Conservation (phyloP, 140 eudicot genomes). For the Oenanthe javanica region DNA sequence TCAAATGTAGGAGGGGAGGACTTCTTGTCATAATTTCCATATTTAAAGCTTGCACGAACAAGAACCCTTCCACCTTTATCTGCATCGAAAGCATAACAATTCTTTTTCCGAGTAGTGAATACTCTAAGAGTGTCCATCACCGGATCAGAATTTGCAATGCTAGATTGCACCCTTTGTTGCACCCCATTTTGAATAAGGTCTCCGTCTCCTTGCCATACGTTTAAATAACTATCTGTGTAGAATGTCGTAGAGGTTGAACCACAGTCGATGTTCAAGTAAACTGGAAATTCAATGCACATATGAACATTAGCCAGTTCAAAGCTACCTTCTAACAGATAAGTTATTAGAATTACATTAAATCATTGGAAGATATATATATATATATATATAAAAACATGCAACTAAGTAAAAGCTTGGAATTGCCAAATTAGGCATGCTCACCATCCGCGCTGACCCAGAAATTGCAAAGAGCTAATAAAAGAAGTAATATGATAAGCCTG, state of each 20-base stretch:
- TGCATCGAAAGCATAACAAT: background rate
- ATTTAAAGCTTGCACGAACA: constrained; percentile 1
- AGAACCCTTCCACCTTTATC: constrained; percentile 2
- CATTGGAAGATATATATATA: background rate
- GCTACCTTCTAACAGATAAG: background rate
- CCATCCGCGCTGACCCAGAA: background rate
- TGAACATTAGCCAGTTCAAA: background rate
- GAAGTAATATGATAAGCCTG: background rate
- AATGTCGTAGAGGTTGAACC: constrained; percentile 15
- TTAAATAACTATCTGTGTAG: constrained; percentile 14
- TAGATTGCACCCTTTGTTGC: constrained; percentile 8
- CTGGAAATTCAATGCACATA: constrained; percentile 3
- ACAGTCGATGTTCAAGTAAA: constrained; percentile 22
- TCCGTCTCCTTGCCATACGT: constrained; percentile 22
- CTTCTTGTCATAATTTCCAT: constrained; percentile 14
- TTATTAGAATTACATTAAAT: background rate
- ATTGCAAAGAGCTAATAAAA: background rate
- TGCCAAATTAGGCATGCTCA: background rate
- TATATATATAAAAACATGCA: background rate
- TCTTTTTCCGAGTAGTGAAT: constrained; percentile 12
- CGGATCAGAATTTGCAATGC: constrained; percentile 5
- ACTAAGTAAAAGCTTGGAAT: background rate
- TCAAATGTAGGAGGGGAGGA: constrained; percentile 13
- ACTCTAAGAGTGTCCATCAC: constrained; percentile 12
- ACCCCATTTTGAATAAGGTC: constrained; percentile 17